Evolutionary conservation across 495 filamentous ascomycete species (phyloP).

Genomic region (Peziza echinospora): DNA sequence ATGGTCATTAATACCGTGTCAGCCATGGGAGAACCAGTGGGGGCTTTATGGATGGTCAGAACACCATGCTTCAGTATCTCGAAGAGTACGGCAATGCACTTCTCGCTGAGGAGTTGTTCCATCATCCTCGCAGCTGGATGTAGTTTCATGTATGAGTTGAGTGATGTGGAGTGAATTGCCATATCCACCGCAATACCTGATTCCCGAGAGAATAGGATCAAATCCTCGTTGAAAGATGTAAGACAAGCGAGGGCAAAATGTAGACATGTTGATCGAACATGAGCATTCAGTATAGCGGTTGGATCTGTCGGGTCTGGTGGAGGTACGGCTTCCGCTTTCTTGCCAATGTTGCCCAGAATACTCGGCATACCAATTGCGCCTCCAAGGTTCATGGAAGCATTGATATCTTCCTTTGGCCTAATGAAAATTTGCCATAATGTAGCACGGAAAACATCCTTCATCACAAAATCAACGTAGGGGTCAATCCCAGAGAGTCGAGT

Average conservation of each 20-base stretch:
- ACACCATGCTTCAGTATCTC: slow-evolving; percentile 51
- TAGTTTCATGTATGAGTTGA: slow-evolving; percentile 55
- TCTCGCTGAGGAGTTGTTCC: slow-evolving; percentile 94
- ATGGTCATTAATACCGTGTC: slow-evolving; percentile 50
- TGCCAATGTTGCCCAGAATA: not conserved
- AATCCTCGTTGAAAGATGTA: slow-evolving; percentile 70
- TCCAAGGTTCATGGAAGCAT: not conserved
- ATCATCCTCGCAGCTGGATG: slow-evolving; percentile 85
- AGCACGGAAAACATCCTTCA: slow-evolving; percentile 29
- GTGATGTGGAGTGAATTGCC: slow-evolving; percentile 43
- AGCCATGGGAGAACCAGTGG: slow-evolving; percentile 52
- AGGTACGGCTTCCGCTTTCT: not conserved
- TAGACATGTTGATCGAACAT: slow-evolving; percentile 44
- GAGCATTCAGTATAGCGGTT: not conserved
- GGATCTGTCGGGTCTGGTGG: not conserved
- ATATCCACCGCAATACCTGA: slow-evolving; percentile 50
- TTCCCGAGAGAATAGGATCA: slow-evolving; percentile 60
- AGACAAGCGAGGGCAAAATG: slow-evolving; percentile 56
- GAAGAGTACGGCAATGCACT: slow-evolving; percentile 59
- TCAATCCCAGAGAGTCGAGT: slow-evolving; percentile 74
- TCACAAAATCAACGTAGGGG: slow-evolving; percentile 69
- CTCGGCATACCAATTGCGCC: not conserved
- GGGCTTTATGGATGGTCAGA: slow-evolving; percentile 38
- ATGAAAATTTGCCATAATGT: not conserved
- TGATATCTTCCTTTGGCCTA: not conserved